phyloP scores from a whole-genome alignment of 2,329 filamentous ascomycete genomes.

The Lachnellula subtilissima region DNA sequence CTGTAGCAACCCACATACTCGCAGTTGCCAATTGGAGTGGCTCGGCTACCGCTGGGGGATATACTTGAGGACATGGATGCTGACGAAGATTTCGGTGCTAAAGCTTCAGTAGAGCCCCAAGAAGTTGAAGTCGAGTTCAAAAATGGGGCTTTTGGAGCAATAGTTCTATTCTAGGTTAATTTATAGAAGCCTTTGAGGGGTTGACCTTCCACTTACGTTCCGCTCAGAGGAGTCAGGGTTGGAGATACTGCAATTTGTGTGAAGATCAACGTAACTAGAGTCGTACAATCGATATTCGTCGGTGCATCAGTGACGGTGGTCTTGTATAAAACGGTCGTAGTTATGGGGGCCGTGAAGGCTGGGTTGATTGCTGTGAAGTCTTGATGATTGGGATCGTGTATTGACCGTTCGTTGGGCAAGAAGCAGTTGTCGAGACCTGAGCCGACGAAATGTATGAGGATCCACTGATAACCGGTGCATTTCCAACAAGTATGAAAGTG shows the following conservation, averaged over 20 bases:
- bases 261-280: constrained; percentile 5
- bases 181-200: neutral
- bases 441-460: too few relatives aligned
- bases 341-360: constrained; percentile 1
- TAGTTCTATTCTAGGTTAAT: neutral
- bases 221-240: neutral
- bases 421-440: neutral
- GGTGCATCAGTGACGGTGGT: constrained; percentile 7
- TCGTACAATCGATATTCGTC: neutral
- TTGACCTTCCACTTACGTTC: neutral
- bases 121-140: too few relatives aligned
- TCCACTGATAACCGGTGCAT: too few relatives aligned
- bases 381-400: constrained; percentile 4
- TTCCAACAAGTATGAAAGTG: too few relatives aligned
- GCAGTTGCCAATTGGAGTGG: too few relatives aligned
- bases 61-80: too few relatives aligned
- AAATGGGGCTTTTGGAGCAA: neutral
- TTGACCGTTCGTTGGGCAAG: constrained; percentile 4
- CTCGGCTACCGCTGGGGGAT: too few relatives aligned
- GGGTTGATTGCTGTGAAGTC: neutral
- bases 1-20: neutral
- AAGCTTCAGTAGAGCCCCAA: too few relatives aligned
- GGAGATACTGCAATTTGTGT: neutral
- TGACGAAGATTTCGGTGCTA: too few relatives aligned
- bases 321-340: constrained; percentile 4